Evolutionary conservation across 2,329 filamentous ascomycete genomes (phyloP).

Genomic region (Pseudomassariella vexata): DNA sequence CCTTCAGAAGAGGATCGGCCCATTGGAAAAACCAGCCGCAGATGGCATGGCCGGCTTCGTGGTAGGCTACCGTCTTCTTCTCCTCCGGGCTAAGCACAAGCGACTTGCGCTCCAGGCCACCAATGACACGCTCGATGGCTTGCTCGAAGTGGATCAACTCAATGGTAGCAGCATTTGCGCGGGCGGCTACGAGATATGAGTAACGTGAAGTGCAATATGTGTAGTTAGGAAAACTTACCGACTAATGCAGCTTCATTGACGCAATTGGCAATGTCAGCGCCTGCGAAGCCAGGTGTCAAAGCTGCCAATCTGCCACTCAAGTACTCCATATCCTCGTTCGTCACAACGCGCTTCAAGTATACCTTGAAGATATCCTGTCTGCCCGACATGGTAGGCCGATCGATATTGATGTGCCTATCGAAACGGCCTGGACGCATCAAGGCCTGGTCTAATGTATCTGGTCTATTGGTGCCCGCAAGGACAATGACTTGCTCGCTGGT

Average conservation of each 20-base stretch:
- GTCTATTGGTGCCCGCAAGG: constrained; percentile 91
- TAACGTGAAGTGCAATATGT: constrained; percentile 5
- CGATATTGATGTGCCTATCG: constrained; percentile 92
- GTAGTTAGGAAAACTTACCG: constrained; percentile 58
- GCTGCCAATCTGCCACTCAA: constrained; percentile 84
- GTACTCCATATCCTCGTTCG: constrained; percentile 81
- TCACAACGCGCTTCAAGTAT: constrained; percentile 91
- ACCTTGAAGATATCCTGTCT: constrained; percentile 94
- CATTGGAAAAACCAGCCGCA: constrained; percentile 97
- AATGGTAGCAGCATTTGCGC: constrained; percentile 73
- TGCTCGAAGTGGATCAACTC: constrained; percentile 91
- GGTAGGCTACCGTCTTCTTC: constrained; percentile 94
- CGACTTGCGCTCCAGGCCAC: constrained; percentile 95
- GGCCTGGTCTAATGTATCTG: constrained; percentile 90
- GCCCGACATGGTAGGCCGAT: constrained; percentile 93
- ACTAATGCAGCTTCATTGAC: constrained; percentile 96
- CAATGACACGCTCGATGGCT: constrained; percentile 94
- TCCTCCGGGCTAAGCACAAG: constrained; percentile 88
- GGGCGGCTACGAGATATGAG: constrained; percentile 63
- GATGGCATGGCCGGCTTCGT: constrained; percentile 96
- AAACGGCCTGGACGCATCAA: constrained; percentile 96
- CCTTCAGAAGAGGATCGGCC: constrained; percentile 95
- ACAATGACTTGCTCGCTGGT: constrained; percentile 95
- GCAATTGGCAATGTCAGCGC: constrained; percentile 96
- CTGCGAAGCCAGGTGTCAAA: constrained; percentile 91